phyloP scores from a whole-genome alignment of 495 filamentous ascomycete species.

The Haplographium delicatum region DNA sequence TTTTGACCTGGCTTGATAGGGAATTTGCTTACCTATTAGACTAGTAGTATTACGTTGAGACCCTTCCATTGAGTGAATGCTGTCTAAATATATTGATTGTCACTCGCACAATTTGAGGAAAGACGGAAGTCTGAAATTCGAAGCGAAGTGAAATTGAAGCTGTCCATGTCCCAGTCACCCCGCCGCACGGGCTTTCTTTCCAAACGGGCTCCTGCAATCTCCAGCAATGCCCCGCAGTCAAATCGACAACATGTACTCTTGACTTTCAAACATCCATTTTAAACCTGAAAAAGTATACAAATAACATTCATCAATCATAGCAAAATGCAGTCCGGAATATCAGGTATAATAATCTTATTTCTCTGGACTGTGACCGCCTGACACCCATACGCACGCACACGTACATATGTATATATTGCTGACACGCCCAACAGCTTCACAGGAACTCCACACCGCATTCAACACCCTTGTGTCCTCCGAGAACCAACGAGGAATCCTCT shows the following conservation, averaged over 20 bases:
- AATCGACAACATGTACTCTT: background rate
- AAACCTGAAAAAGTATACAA: background rate
- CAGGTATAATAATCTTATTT: conserved; percentile 49
- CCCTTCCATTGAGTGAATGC: conserved; percentile 18
- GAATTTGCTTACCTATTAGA: conserved; percentile 20
- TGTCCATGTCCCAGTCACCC: background rate
- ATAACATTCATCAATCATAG: background rate
- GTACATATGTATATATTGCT: too few species aligned
- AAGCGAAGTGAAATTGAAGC: too few species aligned
- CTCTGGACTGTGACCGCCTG: background rate
- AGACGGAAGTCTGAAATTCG: too few species aligned
- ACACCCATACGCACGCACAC: background rate
- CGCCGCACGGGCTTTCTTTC: conserved; percentile 5
- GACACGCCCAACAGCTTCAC: conserved; percentile 55
- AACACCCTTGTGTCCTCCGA: conserved; percentile 58
- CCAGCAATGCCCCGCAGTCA: conserved; percentile 4
- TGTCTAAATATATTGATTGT: background rate
- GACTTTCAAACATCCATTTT: background rate
- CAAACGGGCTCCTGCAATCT: conserved; percentile 2
- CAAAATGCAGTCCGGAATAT: conserved; percentile 85
- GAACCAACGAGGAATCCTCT: conserved; percentile 71
- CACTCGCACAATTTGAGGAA: too few species aligned
- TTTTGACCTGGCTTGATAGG: too few species aligned
- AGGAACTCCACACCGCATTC: conserved; percentile 83
- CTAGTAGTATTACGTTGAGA: conserved; percentile 15